Base-by-base conservation (phyloP, 148 eudicot genomes). In the Rhododendron henanense region DNA sequence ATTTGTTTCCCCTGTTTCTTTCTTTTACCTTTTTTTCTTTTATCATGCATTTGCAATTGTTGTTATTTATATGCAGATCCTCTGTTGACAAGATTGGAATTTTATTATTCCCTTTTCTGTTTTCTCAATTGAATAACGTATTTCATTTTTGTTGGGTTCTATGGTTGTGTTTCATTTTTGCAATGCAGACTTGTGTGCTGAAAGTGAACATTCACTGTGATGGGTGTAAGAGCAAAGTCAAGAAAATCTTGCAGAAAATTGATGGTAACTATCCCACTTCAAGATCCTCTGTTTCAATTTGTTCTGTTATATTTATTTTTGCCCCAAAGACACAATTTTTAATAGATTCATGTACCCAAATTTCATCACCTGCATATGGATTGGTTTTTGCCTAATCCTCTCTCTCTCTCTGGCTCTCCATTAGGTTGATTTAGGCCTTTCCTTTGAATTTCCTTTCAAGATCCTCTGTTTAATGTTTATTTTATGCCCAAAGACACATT, bases 161-260 rank as follows among this genome's bases (percentile, higher is more conserved):
- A n/a, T 88, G 90, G 57, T 87, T 88, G 39, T 55, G 45, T 55
- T 90, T 87, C 85, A 35, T 84, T 88, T 94, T 67, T 86, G 18
- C 91, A 87, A 14, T 93, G 93, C 98, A 96, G 99, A 96, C 99
- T 87, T 93, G 95, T 92, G 94, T 94, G 73, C 97, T 96, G 33
- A 96, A 94, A 90, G 99, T 96, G 87, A 91, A 95, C 91, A 95
- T 96, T 82, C 98, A 96, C 91, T 96, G 99, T 92, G 99, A 96
- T 90, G 99, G 99, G 1, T 96, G 99, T 84, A 94, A 94, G 92
- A 92, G 87, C 16, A 95, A 95, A 92, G 99, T 96, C 78, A 96
- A 91, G 96, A 96, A 96, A 92, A 92, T 93, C 91, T 80, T 96
- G 92, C 96, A 94, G 88, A 96, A 96, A 90, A 95, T 96, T 87